Evolutionary conservation across 495 filamentous ascomycete genomes (phyloP), one percentile per base, ranked within the genome.

Genomic region (Filosporella fistucella): DNA sequence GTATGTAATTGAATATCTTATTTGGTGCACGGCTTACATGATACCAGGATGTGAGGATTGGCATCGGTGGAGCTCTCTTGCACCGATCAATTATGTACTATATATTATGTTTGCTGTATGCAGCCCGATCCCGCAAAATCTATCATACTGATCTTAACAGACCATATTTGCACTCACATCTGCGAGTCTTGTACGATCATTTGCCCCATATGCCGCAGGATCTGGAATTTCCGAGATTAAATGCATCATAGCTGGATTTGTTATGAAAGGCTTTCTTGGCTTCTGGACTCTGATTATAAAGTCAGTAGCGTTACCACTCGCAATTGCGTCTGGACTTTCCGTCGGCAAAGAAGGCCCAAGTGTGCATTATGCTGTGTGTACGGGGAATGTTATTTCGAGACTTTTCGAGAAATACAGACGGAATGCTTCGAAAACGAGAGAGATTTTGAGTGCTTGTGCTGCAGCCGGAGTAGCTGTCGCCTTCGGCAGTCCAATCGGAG

Each of bases 141-240:
- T 26, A 12, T 9, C 22, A 24, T 13, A 29, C 7, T 20, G 16
- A 52, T 30, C 25, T 36, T 42, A 23, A 5, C 16, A 57, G 51
- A 78, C 85, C 1, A 52, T 88, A 4, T 94, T 98, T 62, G 84
- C 91, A 37, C 83, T 86, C 24, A 85, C 84, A 10, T 81, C 90
- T 1, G 94, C 90, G 2, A 80, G 74, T 29, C 73, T 98, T 13
- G 93, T 98, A 62, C 95, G 90, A 63, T 82, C 83, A 1, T 97
- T 94, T 66, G 90, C 93, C 10, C 94, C 93, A 12, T 98, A 98
- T 63, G 94, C 93, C 11, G 94, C 93, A 24, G 93, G 93, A 23
- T 96, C 91, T 18, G 93, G 93, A 38, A 98, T 98, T 47, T 96
- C 91, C 21, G 93, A 98, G 69, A 98, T 98, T 69, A 98, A 98